phyloP scores from a whole-genome alignment of 441 rosid genomes.

The Mallotus repandus region DNA sequence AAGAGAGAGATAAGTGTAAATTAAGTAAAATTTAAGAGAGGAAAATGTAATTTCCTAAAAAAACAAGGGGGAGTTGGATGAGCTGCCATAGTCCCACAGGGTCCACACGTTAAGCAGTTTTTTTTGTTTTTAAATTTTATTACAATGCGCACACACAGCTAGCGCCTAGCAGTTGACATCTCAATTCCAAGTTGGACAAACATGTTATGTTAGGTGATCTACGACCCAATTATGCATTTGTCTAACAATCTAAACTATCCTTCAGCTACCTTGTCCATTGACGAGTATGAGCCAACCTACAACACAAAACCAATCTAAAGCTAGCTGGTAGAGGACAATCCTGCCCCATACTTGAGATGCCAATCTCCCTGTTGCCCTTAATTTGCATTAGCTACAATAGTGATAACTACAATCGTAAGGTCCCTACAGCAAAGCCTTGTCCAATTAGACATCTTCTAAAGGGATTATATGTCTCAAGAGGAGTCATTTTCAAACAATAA shows the following conservation, averaged over 20 bases:
- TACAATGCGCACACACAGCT: no score
- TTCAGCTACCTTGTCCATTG: neutral
- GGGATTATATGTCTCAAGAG: neutral
- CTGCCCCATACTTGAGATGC: neutral
- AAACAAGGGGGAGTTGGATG: neutral
- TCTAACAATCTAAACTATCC: no score
- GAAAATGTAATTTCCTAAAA: no score
- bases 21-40: no score
- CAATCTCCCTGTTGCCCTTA: no score
- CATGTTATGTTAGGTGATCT: slow-evolving; percentile 7
- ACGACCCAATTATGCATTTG: neutral
- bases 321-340: neutral
- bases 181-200: slow-evolving; percentile 2
- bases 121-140: no score
- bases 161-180: slow-evolving; percentile 1
- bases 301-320: no score
- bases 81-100: no score
- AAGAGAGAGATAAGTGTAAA: no score
- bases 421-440: neutral
- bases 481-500: neutral
- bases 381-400: neutral
- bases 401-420: neutral
- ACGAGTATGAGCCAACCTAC: neutral
- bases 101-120: no score
- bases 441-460: neutral